Evolutionary conservation across 768 basidiomycete genomes (phyloP).

Genomic region (Rossbeevera mucosa): DNA sequence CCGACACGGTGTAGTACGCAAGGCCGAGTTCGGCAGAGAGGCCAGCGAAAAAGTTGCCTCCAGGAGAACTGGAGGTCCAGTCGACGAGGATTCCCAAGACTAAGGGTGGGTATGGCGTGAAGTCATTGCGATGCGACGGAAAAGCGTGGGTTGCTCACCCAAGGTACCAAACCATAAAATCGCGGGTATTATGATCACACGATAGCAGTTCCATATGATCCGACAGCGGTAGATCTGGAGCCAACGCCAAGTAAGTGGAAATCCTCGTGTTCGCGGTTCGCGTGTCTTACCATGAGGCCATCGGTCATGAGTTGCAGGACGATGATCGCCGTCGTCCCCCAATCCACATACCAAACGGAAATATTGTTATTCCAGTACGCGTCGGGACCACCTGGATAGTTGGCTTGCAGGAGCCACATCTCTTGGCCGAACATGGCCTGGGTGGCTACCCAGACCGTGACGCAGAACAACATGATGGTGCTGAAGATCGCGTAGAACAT

Average conservation of each 20-base stretch:
- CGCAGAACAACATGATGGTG: slow-evolving; percentile 22
- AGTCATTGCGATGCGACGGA: not conserved
- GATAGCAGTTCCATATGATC: slow-evolving; percentile 29
- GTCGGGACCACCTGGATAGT: slow-evolving; percentile 34
- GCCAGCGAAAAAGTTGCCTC: slow-evolving; percentile 16
- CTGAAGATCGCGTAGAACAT: slow-evolving; percentile 25
- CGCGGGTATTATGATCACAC: slow-evolving; percentile 10
- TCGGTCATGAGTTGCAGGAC: slow-evolving; percentile 35
- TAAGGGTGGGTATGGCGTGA: slow-evolving; percentile 2
- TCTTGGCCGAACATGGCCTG: slow-evolving; percentile 23
- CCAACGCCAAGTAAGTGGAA: slow-evolving; percentile 2
- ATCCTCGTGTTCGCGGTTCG: not conserved
- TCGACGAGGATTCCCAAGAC: slow-evolving; percentile 17
- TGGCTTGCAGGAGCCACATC: slow-evolving; percentile 34
- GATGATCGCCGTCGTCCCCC: slow-evolving; percentile 24
- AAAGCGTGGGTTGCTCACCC: slow-evolving; percentile 7
- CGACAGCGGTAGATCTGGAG: slow-evolving; percentile 39
- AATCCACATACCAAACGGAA: slow-evolving; percentile 25
- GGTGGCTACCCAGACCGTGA: slow-evolving; percentile 28
- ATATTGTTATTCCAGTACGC: slow-evolving; percentile 27
- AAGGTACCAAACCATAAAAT: slow-evolving; percentile 23
- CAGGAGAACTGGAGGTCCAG: slow-evolving; percentile 12
- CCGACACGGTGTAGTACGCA: slow-evolving; percentile 14
- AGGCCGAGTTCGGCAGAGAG: slow-evolving; percentile 9
- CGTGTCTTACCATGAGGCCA: slow-evolving; percentile 23